Conservation (phyloP, 2,329 filamentous ascomycete genomes). For the Aspergillus sp. region DNA sequence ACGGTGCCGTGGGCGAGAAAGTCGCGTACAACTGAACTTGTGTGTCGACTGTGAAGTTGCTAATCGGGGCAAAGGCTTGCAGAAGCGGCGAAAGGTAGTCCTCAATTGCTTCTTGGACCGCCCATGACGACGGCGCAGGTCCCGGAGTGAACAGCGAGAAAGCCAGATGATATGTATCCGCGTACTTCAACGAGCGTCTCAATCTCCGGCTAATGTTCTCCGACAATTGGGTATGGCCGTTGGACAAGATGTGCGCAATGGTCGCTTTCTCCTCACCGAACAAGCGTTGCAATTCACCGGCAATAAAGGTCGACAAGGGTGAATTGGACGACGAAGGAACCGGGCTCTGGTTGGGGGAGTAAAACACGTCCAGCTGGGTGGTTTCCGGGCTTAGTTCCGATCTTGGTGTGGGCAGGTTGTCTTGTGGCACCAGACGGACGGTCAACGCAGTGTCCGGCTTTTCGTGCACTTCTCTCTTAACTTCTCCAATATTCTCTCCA, state of each 20-base stretch:
- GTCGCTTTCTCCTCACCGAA: conserved; percentile 87
- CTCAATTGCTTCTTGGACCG: conserved; percentile 73
- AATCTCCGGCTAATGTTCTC: conserved; percentile 60
- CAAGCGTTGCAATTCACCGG: conserved; percentile 65
- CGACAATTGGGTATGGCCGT: conserved; percentile 45
- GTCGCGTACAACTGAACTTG: conserved; percentile 89
- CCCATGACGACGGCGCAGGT: conserved; percentile 76
- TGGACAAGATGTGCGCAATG: conserved; percentile 66
- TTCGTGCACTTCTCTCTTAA: conserved; percentile 7
- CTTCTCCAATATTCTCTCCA: conserved; percentile 6
- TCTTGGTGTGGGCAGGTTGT: conserved; percentile 44
- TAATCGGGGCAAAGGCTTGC: conserved; percentile 70
- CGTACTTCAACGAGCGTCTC: conserved; percentile 81
- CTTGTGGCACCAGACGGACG: conserved; percentile 58
- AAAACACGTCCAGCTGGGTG: conserved; percentile 69
- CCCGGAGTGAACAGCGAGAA: conserved; percentile 89
- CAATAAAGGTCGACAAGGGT: conserved; percentile 67
- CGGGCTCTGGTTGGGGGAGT: conserved; percentile 62
- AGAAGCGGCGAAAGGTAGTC: conserved; percentile 78
- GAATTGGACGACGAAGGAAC: conserved; percentile 64
- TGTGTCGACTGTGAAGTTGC: conserved; percentile 92
- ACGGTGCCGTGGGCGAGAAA: conserved; percentile 56
- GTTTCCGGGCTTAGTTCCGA: conserved; percentile 63
- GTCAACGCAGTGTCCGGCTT: conserved; percentile 54
- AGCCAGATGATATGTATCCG: conserved; percentile 88